Conservation (phyloP, 2,329 filamentous ascomycete genomes). For the Nothophaeocryptopus gaeumannii region DNA sequence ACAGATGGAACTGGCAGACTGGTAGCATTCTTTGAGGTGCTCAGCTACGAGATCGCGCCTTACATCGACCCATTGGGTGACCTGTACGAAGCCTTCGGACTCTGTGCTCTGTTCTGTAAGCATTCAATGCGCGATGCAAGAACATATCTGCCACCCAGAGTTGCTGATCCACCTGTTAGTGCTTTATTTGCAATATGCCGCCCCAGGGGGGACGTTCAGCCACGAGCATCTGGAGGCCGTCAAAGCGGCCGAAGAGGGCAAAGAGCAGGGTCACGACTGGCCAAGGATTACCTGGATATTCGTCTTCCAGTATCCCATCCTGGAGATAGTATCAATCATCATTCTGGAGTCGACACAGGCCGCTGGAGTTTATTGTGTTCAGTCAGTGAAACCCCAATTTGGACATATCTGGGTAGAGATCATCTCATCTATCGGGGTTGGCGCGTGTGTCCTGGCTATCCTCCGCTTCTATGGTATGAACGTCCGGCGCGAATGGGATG, state of each 20-base stretch:
- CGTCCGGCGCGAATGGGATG: no score
- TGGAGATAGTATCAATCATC: constrained; percentile 24
- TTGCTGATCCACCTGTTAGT: not conserved
- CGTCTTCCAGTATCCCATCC: constrained; percentile 31
- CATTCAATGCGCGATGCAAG: no score
- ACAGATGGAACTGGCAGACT: not conserved
- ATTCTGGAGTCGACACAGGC: constrained; percentile 26
- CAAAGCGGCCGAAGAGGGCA: constrained; percentile 20
- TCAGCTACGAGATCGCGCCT: constrained; percentile 27
- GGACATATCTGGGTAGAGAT: constrained; percentile 26
- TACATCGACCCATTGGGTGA: constrained; percentile 30
- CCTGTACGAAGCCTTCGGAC: constrained; percentile 31
- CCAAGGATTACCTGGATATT: constrained; percentile 27
- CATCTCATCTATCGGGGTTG: constrained; percentile 22
- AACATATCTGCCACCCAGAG: no score
- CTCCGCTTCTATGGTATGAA: constrained; percentile 22
- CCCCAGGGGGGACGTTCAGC: constrained; percentile 23
- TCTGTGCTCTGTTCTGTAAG: constrained; percentile 26
- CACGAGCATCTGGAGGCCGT: constrained; percentile 23
- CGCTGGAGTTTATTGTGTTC: constrained; percentile 25
- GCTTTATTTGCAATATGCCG: constrained; percentile 29
- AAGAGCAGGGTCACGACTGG: constrained; percentile 15
- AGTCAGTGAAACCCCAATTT: constrained; percentile 22
- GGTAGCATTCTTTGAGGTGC: constrained; percentile 26
- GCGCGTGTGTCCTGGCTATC: constrained; percentile 25